A percentile compares a stretch with the other conserved stretches of the same genome.
phyloP scores from a whole-genome alignment of 257 asterid genomes.

The Solanum megistacrolobum region DNA sequence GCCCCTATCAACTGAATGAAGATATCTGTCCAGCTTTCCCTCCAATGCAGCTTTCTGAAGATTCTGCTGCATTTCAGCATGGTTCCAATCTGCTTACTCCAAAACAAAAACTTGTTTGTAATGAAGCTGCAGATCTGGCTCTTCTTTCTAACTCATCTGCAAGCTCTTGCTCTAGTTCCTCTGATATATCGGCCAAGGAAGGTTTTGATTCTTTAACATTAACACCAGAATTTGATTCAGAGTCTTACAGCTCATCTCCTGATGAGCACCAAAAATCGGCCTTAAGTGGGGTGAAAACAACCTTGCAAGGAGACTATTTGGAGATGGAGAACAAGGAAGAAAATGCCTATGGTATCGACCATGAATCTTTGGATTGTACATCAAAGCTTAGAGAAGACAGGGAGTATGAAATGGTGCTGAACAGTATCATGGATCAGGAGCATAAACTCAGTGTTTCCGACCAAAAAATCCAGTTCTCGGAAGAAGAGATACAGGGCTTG shows the following conservation, averaged over 20 bases:
- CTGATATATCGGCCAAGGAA: constrained; percentile 32
- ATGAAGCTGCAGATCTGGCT: constrained; percentile 19
- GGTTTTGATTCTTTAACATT: constrained; percentile 37
- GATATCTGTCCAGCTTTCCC: background rate
- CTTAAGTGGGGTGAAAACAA: constrained; percentile 2
- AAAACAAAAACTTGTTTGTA: constrained; percentile 22
- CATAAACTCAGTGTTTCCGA: constrained; percentile 24
- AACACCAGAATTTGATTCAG: constrained; percentile 76
- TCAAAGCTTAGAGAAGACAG: background rate
- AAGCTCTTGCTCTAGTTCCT: constrained; percentile 52
- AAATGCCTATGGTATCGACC: background rate
- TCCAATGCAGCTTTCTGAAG: constrained; percentile 7
- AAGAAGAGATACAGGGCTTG: constrained; percentile 44
- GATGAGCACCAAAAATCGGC: constrained; percentile 6
- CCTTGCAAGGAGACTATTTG: constrained; percentile 10
- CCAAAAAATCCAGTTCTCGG: constrained; percentile 30
- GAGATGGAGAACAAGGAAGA: background rate
- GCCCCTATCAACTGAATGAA: background rate
- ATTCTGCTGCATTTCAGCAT: constrained; percentile 1
- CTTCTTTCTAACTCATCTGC: constrained; percentile 25
- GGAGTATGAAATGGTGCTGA: constrained; percentile 5
- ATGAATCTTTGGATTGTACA: background rate
- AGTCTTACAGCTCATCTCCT: constrained; percentile 30
- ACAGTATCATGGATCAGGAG: constrained; percentile 25
- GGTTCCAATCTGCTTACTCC: constrained; percentile 35